Base-by-base conservation (phyloP, 805 yeast species). In the Maudiozyma pseudohumilis region DNA sequence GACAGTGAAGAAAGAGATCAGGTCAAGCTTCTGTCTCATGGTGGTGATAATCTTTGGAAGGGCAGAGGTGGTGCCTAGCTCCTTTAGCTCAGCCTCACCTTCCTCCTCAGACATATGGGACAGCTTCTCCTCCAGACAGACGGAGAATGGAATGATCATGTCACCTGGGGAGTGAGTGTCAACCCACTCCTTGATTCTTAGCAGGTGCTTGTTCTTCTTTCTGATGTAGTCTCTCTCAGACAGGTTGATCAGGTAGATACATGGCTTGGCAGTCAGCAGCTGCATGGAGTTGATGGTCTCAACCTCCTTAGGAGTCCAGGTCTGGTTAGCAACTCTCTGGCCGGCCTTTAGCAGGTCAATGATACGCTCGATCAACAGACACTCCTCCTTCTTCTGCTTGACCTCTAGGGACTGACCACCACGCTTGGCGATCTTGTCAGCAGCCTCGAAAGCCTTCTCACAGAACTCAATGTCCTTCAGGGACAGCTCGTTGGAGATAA, bases 381-480 rank as follows among this genome's bases (percentile, higher is more conserved):
- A 80, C 66, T 84, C 94, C 64, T 82, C 92, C 68, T 80, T 83
- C 71, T 82, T 80, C 59, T 77, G 79, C 68, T 89, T 88, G 46
- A 80, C 83, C 64, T 89, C 96, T 58, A 88, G 68, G 27, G 85
- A 75, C 63, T 83, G 95, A 44, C 86, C 95, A 58, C 92, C 95
- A 69, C 84, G 80, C 68, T 68, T 80, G 62, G 83, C 80, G 63
- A 78, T 74, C 70, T 79, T 84, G 61, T 75, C 86, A 48, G 77
- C 74, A 55, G 74, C 78, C 69, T 74, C 94, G 58, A 72, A 75
- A 61, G 79, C 80, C 70, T 85, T 88, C 55, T 77, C 77, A 48
- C 88, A 81, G 57, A 92, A 92, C 67, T 92, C 98, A 51, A 92
- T 87, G 66, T 92, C 98, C 69, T 92, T 92, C 60, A 89, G 73